Percentiles rank a stretch among this genome's conserved stretches.
Evolutionary conservation across 805 yeast genomes (phyloP).

Genomic region (Ogataea wickerhamii): DNA sequence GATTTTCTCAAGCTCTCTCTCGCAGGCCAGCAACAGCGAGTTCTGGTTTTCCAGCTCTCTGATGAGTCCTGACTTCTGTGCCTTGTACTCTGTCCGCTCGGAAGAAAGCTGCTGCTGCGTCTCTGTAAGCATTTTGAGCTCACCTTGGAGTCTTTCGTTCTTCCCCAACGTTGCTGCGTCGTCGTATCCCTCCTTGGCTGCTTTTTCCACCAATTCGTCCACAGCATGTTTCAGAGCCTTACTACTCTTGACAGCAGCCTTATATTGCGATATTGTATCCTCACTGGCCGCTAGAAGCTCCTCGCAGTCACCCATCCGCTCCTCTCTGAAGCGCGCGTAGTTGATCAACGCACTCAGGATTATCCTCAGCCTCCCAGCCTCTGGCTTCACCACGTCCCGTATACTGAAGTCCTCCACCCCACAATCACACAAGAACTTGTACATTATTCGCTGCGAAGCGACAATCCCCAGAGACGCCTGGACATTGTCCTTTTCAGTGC

Average conservation of each 20-base stretch:
- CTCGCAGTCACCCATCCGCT: slow-evolving; percentile 66
- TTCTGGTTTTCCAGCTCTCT: slow-evolving; percentile 59
- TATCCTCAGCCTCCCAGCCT: slow-evolving; percentile 58
- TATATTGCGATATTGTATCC: slow-evolving; percentile 42
- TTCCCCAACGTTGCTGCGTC: slow-evolving; percentile 44
- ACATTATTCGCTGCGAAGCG: slow-evolving; percentile 56
- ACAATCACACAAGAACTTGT: slow-evolving; percentile 61
- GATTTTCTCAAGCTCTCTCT: slow-evolving; percentile 56
- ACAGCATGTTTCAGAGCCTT: slow-evolving; percentile 33
- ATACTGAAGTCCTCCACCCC: slow-evolving; percentile 77
- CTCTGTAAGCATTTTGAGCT: slow-evolving; percentile 56
- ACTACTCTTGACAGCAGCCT: slow-evolving; percentile 40
- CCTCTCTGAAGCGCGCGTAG: slow-evolving; percentile 80
- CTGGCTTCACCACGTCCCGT: slow-evolving; percentile 75
- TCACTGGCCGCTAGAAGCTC: slow-evolving; percentile 55
- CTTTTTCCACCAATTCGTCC: slow-evolving; percentile 15
- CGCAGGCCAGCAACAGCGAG: slow-evolving; percentile 52
- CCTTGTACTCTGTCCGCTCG: slow-evolving; percentile 63
- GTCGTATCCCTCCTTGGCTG: slow-evolving; percentile 27
- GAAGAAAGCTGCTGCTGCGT: slow-evolving; percentile 58
- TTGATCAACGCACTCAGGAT: slow-evolving; percentile 80
- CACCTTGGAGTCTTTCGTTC: slow-evolving; percentile 56
- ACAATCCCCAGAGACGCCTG: slow-evolving; percentile 45
- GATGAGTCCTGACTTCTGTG: slow-evolving; percentile 55
- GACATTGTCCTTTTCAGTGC: slow-evolving; percentile 17